Evolutionary conservation across 2,329 filamentous ascomycete genomes (phyloP).

Genomic region (Scedosporium apiospermum): DNA sequence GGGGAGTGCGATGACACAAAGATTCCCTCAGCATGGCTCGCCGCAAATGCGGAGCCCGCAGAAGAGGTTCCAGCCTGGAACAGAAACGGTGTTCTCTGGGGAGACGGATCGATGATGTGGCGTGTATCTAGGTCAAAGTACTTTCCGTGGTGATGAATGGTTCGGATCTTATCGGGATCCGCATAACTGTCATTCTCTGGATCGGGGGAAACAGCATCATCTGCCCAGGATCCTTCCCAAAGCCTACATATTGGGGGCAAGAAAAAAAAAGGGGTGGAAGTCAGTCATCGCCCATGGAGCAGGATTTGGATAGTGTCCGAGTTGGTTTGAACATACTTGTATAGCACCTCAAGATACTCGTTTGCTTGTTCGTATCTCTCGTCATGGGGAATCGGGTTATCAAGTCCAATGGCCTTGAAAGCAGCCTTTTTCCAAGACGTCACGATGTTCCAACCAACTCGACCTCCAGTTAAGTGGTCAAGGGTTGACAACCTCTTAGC

Average conservation of each 20-base stretch:
- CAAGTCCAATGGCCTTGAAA: slow-evolving; percentile 52
- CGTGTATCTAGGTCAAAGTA: slow-evolving; percentile 36
- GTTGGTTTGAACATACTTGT: slow-evolving; percentile 35
- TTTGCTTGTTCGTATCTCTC: slow-evolving; percentile 52
- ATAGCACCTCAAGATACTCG: slow-evolving; percentile 51
- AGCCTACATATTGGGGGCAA: slow-evolving; percentile 21
- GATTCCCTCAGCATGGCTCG: slow-evolving; percentile 50
- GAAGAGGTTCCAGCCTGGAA: slow-evolving; percentile 51
- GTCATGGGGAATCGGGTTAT: slow-evolving; percentile 49
- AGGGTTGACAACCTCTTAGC: slow-evolving; percentile 54
- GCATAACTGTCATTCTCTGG: slow-evolving; percentile 44
- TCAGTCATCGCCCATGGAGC: too few species aligned
- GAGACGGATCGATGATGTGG: slow-evolving; percentile 43
- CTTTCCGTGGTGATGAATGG: slow-evolving; percentile 51
- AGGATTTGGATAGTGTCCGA: background rate
- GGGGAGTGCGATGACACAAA: slow-evolving; percentile 48
- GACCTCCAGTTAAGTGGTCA: slow-evolving; percentile 51
- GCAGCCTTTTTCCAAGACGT: slow-evolving; percentile 49
- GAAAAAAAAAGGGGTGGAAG: background rate
- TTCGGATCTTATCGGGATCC: slow-evolving; percentile 47
- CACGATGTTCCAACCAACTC: slow-evolving; percentile 60
- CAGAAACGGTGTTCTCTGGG: slow-evolving; percentile 46
- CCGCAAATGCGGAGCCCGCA: slow-evolving; percentile 46
- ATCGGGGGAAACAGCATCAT: slow-evolving; percentile 46
- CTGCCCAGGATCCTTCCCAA: slow-evolving; percentile 46